Base-by-base conservation (phyloP, 345 rosid species). In the Acer saccharum region DNA sequence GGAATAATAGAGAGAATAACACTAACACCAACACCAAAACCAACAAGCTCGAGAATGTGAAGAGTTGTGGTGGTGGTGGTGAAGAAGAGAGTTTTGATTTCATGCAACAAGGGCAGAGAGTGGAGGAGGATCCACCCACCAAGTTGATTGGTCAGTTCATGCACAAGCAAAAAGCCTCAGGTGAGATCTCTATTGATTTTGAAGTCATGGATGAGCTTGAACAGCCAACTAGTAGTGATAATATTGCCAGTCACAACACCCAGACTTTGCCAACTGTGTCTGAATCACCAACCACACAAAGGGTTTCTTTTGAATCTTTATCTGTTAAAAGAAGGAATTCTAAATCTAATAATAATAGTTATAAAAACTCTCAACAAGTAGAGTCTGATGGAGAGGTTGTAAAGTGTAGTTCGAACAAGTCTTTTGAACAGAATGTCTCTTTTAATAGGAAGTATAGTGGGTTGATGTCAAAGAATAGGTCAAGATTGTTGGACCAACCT, bases 151-250 rank as follows among this genome's bases (percentile, higher is more conserved):
- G 85, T 61, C 90, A 86, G 83, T 93, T 95, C 78, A 82, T 93
- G 69, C 91, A 88, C 80, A 84, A 87, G 23, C 98, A 95, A 58
- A 80, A 82, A 74, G 95, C 91, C 55, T 91, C 95, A 16, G 91
- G 97, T 1, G 92, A 91, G 69, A 78, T 87, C 78, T 87, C 87
- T 14, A 78, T 95, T n/a, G 97, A 95, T 83, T 79, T 91, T 83
- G 97, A 95, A 61, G 89, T 85, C 68, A 94, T 92, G 91, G 89
- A 83, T 3, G 94, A 94, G 87, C 90, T 90, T 39, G 88, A 85
- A 41, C 71, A 79, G 48, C 54, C 4, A 3, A 27, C 23, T 64
- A 20, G 41, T 64, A 20, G 46, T 64, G 55, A 65, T 6, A 64
- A 11, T 64, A 39, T n/a, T 43, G 11, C 11, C 12, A 17, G 21